Conservation (phyloP, 1,284 basidiomycete species). For the Cryptococcus sp. region DNA sequence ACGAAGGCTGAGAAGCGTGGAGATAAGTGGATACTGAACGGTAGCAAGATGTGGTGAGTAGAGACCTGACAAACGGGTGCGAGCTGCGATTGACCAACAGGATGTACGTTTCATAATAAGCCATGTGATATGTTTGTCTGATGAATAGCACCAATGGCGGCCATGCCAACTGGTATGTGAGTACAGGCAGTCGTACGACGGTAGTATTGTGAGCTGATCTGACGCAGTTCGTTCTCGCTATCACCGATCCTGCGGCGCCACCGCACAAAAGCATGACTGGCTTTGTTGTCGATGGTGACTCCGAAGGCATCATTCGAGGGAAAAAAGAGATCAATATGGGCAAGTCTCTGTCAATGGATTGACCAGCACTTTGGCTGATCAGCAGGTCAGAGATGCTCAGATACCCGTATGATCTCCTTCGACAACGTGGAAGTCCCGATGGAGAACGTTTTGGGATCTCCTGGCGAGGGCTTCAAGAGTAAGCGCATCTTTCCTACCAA, state of each 20-base stretch:
- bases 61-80: slow-evolving; percentile 2
- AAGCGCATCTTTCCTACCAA: slow-evolving; percentile 3
- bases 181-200: too few species aligned
- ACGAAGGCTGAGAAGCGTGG: slow-evolving; percentile 52
- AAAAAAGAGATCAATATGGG: slow-evolving; percentile 59
- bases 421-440: slow-evolving; percentile 51
- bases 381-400: slow-evolving; percentile 50
- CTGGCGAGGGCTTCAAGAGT: slow-evolving; percentile 55
- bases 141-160: slow-evolving; percentile 50
- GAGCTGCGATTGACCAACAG: slow-evolving; percentile 10
- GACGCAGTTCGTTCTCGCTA: slow-evolving; percentile 51
- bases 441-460: slow-evolving; percentile 51
- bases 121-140: too few species aligned
- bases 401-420: slow-evolving; percentile 55
- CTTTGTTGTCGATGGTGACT: slow-evolving; percentile 54
- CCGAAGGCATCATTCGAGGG: slow-evolving; percentile 49
- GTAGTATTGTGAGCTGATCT: not conserved
- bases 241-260: slow-evolving; percentile 50
- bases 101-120: slow-evolving; percentile 26
- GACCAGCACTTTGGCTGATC: not conserved
- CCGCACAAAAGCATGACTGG: slow-evolving; percentile 52
- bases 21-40: slow-evolving; percentile 51
- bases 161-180: slow-evolving; percentile 49
- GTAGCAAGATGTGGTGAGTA: slow-evolving; percentile 53
- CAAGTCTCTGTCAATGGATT: slow-evolving; percentile 2